Percentiles rank a stretch among this genome's conserved stretches.
phyloP scores from a whole-genome alignment of 352 stramenopile species.

The Globisporangium viniferum region DNA sequence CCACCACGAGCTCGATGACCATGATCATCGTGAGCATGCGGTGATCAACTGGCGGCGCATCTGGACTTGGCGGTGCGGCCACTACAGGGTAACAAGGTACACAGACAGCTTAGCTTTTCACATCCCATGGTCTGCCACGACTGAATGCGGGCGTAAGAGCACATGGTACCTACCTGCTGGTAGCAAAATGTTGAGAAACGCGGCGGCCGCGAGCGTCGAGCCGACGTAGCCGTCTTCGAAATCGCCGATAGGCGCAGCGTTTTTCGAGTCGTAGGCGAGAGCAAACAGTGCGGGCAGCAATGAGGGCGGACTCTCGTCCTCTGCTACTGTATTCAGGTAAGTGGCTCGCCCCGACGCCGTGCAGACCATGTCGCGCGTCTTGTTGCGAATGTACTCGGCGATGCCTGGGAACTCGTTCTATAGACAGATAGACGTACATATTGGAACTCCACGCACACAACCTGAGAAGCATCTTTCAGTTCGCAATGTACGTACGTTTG shows the following conservation, averaged over 20 bases:
- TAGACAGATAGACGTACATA: neutral
- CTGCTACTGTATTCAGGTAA: neutral
- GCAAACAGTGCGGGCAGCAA: slow-evolving; percentile 21
- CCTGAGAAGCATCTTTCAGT: too few relatives aligned
- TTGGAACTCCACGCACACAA: neutral
- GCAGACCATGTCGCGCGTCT: slow-evolving; percentile 68
- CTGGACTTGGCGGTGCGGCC: slow-evolving; percentile 60
- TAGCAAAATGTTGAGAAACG: slow-evolving; percentile 73
- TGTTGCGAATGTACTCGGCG: slow-evolving; percentile 71
- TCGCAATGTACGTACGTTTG: slow-evolving; percentile 36
- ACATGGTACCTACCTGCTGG: slow-evolving; percentile 59
- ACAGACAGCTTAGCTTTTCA: neutral
- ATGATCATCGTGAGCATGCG: slow-evolving; percentile 84
- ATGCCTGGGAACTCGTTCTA: slow-evolving; percentile 79
- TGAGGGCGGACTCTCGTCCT: neutral
- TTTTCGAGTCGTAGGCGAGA: slow-evolving; percentile 44
- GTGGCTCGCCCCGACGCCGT: slow-evolving; percentile 12
- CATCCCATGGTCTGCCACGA: neutral
- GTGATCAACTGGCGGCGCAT: slow-evolving; percentile 77
- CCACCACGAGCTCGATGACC: slow-evolving; percentile 82
- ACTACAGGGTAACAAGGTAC: slow-evolving; percentile 20
- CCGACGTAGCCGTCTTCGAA: slow-evolving; percentile 56
- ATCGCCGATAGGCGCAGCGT: slow-evolving; percentile 24
- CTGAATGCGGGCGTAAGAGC: neutral
- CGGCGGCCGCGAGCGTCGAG: slow-evolving; percentile 57